Evolutionary conservation across 345 rosid genomes (phyloP), one percentile per base, ranked within the genome.

Genomic region (Gossypium australe): DNA sequence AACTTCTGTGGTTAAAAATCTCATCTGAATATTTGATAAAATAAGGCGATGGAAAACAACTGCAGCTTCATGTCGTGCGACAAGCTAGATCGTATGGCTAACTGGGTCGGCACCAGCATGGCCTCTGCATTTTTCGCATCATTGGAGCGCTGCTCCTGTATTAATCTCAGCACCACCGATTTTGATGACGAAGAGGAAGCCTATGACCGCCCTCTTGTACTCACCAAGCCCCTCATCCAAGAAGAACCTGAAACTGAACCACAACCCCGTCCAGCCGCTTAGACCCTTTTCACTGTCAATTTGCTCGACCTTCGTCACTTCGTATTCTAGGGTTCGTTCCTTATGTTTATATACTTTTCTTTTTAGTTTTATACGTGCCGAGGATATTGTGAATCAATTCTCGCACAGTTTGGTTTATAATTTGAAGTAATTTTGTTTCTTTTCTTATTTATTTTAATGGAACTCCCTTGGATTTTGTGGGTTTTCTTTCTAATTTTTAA

Each of bases 81-180:
- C 71, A 89, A 85, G 83, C 80, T 89, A 58, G 89, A 89, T 81
- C 81, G 87, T 43, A 78, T 84, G 20, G 93, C 91, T 49, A 81
- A 7, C 58, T 89, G 94, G 92, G 88, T 88, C 10, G 92, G 94
- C 17, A 72, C 82, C 59, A 88, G 75, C 85, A 81, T 88, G 44
- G 92, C 94, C 45, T 77, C 87, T 66, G 90, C 90, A 3, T 89
- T 89, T 86, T 89, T 89, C 78, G 85, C 87, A 1, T 89, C 94
- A 13, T 76, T 89, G 25, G 94, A 89, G 76, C 83, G 94, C 9
- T 87, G 92, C 77, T 88, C 92, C 64, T 89, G 90, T 84, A 88
- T 89, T 85, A 88, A 88, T 70, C 88, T 89, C 76, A 81, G 80
- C 79, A 86, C 92, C 84, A 74, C 76, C 74, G 94, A 89, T 44